Evolutionary conservation across 345 rosid species (phyloP).

Genomic region (Aquilaria malaccensis): DNA sequence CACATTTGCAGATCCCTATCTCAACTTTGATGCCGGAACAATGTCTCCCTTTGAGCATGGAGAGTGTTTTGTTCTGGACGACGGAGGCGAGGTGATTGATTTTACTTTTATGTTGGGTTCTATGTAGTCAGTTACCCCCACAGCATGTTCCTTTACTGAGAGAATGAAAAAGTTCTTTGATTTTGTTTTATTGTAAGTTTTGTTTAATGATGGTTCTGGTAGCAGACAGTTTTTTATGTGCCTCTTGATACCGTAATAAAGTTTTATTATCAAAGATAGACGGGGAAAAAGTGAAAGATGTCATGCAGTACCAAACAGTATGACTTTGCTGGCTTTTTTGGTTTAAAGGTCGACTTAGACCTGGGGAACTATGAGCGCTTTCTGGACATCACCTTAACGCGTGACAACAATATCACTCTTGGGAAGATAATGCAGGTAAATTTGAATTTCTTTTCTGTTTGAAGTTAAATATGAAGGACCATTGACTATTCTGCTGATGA

Average conservation of each 20-base stretch:
- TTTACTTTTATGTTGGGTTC: background rate
- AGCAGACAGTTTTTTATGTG: background rate
- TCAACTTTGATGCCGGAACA: conserved; percentile 82
- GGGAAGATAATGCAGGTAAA: conserved; percentile 82
- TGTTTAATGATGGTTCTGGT: background rate
- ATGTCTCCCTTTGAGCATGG: conserved; percentile 95
- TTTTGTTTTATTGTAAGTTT: background rate
- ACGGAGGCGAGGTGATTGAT: conserved; percentile 69
- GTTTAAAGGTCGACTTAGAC: conserved; percentile 69
- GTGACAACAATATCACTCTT: conserved; percentile 77
- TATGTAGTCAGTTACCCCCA: too few relatives aligned
- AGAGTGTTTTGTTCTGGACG: conserved; percentile 78
- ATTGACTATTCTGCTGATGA: conserved; percentile 5
- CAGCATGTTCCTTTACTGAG: too few relatives aligned
- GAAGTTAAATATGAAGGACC: background rate
- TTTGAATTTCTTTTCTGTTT: background rate
- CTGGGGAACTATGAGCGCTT: conserved; percentile 86
- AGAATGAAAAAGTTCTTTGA: background rate
- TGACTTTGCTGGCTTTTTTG: conserved; percentile 6
- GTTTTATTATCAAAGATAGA: too few relatives aligned
- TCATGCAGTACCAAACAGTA: background rate
- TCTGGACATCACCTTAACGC: conserved; percentile 59
- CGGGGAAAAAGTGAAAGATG: background rate
- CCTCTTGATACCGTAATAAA: background rate
- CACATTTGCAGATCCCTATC: conserved; percentile 58